These are phyloP conservation scores for Helichrysum umbraculigerum DNA, from an alignment of 129 eudicot genomes.

Conservation along the genomic window DNA sequence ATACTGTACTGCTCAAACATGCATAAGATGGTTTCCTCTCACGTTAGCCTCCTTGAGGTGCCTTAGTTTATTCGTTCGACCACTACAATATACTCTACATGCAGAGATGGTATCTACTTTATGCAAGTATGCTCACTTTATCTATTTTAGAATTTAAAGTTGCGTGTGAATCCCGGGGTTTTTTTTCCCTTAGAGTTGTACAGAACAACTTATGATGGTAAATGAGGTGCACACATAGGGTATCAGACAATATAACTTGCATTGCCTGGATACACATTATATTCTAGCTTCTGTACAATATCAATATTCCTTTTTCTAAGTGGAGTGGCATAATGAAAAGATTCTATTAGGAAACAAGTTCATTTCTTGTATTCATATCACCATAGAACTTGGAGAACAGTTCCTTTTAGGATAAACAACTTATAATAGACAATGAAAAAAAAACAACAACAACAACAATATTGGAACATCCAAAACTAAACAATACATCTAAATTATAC, in stretches of 20 bases:
- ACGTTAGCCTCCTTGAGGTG: too few relatives aligned
- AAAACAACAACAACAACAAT: background rate
- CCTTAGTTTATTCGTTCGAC: too few relatives aligned
- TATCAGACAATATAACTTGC: background rate
- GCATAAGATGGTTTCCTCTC: too few relatives aligned
- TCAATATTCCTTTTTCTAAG: background rate
- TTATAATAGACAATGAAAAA: background rate
- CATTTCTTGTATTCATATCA: background rate
- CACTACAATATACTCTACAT: too few relatives aligned
- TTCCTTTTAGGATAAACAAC: background rate
- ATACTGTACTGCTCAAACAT: too few relatives aligned
- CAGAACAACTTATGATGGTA: background rate
- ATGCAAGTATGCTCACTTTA: too few relatives aligned
- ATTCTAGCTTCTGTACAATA: background rate
- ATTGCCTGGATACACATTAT: background rate
- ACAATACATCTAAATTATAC: background rate
- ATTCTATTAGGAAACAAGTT: background rate
- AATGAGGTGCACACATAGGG: background rate
- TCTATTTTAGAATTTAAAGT: too few relatives aligned
- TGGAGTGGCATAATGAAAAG: background rate
- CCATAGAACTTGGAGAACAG: background rate
- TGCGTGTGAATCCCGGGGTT: too few relatives aligned
- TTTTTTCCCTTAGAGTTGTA: background rate
- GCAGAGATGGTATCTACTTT: too few relatives aligned
- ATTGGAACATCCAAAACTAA: background rate